Evolutionary conservation across 768 basidiomycete genomes (phyloP).

Genomic region (Mycena haematopus): DNA sequence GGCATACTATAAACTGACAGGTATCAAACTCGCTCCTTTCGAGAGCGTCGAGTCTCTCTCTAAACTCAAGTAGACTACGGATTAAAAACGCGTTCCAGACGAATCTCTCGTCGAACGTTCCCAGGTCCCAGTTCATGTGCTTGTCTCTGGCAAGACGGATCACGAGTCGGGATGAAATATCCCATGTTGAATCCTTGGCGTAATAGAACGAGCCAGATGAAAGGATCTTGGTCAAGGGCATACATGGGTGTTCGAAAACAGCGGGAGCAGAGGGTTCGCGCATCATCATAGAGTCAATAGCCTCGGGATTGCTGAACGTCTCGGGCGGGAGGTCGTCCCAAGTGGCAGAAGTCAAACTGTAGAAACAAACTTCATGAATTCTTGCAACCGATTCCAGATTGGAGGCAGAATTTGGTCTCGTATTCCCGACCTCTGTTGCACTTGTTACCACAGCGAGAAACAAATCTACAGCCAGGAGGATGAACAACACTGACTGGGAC

Average conservation of each 20-base stretch:
- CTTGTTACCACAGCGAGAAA: slow-evolving; percentile 86
- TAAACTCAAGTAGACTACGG: slow-evolving; percentile 85
- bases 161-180: slow-evolving; percentile 84
- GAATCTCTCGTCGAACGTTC: slow-evolving; percentile 82
- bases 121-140: slow-evolving; percentile 51
- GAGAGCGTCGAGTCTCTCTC: slow-evolving; percentile 72
- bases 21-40: slow-evolving; percentile 80
- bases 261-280: slow-evolving; percentile 50
- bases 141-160: slow-evolving; percentile 66
- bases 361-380: slow-evolving; percentile 91
- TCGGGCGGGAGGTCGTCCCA: slow-evolving; percentile 83
- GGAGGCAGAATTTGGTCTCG: slow-evolving; percentile 58
- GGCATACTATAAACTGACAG: slow-evolving; percentile 83
- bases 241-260: slow-evolving; percentile 90
- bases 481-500: slow-evolving; percentile 1
- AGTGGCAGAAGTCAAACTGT: slow-evolving; percentile 78
- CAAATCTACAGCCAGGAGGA: slow-evolving; percentile 57
- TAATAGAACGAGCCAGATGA: slow-evolving; percentile 95
- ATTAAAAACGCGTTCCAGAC: slow-evolving; percentile 97
- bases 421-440: slow-evolving; percentile 77
- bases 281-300: slow-evolving; percentile 52
- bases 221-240: slow-evolving; percentile 88
- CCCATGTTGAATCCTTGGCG: slow-evolving; percentile 83
- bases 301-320: slow-evolving; percentile 62
- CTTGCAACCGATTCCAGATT: slow-evolving; percentile 74